Conservation (phyloP, 805 yeast genomes). For the Starmerella stellata region DNA sequence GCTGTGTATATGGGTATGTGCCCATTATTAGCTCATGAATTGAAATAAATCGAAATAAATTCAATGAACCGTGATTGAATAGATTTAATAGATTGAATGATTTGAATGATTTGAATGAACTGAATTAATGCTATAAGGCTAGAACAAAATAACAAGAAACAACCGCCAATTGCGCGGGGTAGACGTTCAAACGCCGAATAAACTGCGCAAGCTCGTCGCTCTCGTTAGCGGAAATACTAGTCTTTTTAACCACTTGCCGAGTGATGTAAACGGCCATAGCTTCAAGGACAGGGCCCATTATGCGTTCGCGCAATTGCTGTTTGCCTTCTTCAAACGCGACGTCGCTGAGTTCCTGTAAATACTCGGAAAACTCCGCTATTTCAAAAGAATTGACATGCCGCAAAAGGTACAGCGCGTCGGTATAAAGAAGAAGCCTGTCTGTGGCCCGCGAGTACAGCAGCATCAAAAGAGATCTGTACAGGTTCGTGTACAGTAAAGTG, state of each 20-base stretch:
- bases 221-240: slow-evolving; percentile 21
- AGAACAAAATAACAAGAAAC: no score
- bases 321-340: slow-evolving; percentile 12
- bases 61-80: no score
- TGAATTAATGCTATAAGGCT: no score
- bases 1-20: no score
- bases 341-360: slow-evolving; percentile 4
- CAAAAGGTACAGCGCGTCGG: slow-evolving; percentile 10
- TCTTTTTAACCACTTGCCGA: slow-evolving; percentile 11
- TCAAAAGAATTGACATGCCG: slow-evolving; percentile 2
- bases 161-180: slow-evolving; percentile 13
- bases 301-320: slow-evolving; percentile 10
- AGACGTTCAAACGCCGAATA: slow-evolving; percentile 8
- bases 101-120: no score
- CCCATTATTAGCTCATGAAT: no score
- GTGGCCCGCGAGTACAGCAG: no score
- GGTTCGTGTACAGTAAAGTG: no score
- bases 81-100: no score
- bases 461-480: no score
- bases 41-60: no score
- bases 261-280: slow-evolving; percentile 16
- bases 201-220: slow-evolving; percentile 8
- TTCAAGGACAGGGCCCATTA: slow-evolving; percentile 23
- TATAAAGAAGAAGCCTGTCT: no score
- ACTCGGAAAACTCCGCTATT: slow-evolving; percentile 5